Conservation (phyloP, 257 asterid species). For the Dorcoceras hygrometricum region DNA sequence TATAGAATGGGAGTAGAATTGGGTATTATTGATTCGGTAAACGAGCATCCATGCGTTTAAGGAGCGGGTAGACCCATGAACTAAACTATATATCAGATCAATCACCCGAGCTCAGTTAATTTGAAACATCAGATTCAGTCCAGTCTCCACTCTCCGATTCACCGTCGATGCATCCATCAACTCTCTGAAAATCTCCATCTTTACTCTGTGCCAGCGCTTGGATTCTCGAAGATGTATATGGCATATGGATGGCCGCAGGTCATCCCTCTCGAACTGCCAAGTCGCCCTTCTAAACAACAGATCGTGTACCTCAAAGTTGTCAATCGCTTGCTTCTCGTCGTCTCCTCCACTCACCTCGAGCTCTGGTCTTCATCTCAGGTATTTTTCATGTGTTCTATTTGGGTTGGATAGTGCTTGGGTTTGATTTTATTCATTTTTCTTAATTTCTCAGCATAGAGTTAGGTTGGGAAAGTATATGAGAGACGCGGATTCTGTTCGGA, state of each 20-base stretch:
- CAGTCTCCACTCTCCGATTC: constrained; percentile 4
- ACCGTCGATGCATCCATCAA: constrained; percentile 22
- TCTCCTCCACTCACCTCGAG: constrained; percentile 82
- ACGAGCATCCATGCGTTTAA: no score
- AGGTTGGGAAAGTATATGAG: constrained; percentile 90
- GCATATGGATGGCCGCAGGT: constrained; percentile 99
- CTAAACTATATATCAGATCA: no score
- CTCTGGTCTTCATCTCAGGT: constrained; percentile 98
- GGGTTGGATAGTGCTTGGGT: constrained; percentile 12
- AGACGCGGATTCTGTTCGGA: constrained; percentile 56
- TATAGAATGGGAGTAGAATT: no score
- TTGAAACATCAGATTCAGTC: neutral
- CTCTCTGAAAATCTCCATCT: constrained; percentile 17
- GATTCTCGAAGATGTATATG: constrained; percentile 96
- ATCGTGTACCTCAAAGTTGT: constrained; percentile 78
- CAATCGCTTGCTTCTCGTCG: constrained; percentile 78
- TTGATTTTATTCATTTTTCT: neutral
- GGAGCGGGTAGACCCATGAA: neutral
- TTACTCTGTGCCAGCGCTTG: no score
- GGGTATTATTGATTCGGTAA: no score
- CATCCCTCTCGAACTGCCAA: constrained; percentile 73
- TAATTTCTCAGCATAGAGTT: constrained; percentile 85
- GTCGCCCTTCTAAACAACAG: constrained; percentile 53
- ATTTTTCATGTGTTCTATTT: neutral
- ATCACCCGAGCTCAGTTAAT: no score